Evolutionary conservation across 1,284 basidiomycete genomes (phyloP), one percentile per base, ranked within the genome.

Genomic region (Pterulicium gracile): DNA sequence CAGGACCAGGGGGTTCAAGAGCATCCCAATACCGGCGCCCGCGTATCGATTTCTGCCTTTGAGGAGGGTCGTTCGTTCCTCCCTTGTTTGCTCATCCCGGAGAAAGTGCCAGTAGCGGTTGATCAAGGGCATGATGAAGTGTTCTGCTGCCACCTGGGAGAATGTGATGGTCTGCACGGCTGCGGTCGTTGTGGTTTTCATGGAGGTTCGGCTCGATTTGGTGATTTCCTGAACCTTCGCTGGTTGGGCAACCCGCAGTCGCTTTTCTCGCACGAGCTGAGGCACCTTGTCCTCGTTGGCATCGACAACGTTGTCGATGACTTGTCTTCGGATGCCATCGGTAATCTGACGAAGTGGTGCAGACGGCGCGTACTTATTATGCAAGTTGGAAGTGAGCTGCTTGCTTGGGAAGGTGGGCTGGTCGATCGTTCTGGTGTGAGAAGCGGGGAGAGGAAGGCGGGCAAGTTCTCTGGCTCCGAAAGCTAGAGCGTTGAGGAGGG

Each of bases 61-160:
- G 44, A 65, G 61, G 45, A 71, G 67, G 0, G 76, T 64, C 1
- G 80, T 84, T 41, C 85, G 73, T 42, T 76, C 72, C 56, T 90
- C 87, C 22, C 86, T 73, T 4, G 75, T 72, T 52, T 85, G 77
- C 55, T 88, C 81, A 55, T 93, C 88, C 13, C 86, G 77, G 39
- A 93, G 75, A 62, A 91, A 88, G n/a, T 75, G 59, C 88, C 91
- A 95, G 63, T 97, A 95, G 4, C 84, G 79, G 55, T 91, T 88
- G 59, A 97, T 75, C 23, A 97, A 68, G 0, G 95, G 95, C 47
- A 84, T 77, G 45, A 96, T 75, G 63, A 95, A 96, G 61, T 66
- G 81, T 57, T 91, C 88, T 1, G 86, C 86, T 0, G 89, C 89
- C 20, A 95, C 66, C 41, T 78, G 71, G n/a, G 77, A 80, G 64